phyloP scores from a whole-genome alignment of 2,329 filamentous ascomycete genomes.

The Onygenales sp. region DNA sequence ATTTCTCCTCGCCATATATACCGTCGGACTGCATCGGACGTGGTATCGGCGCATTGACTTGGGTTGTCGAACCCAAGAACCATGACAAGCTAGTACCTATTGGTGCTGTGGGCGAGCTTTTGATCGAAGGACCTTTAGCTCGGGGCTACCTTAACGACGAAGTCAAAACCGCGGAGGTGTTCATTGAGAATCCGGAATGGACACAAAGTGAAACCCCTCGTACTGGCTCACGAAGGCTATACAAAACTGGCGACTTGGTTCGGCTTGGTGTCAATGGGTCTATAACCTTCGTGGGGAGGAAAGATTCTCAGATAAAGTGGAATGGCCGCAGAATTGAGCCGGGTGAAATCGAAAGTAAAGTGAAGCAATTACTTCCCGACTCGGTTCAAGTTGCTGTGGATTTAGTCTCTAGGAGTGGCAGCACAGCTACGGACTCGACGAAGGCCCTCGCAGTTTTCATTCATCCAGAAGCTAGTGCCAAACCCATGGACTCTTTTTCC shows the following conservation, averaged over 20 bases:
- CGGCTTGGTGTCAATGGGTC: slow-evolving; percentile 60
- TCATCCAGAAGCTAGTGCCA: slow-evolving; percentile 24
- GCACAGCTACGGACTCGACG: slow-evolving; percentile 51
- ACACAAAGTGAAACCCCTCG: slow-evolving; percentile 2
- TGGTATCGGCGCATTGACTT: slow-evolving; percentile 15
- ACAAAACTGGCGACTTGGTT: slow-evolving; percentile 83
- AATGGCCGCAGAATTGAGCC: slow-evolving; percentile 93
- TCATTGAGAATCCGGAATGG: slow-evolving; percentile 11
- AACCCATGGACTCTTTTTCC: slow-evolving; percentile 51
- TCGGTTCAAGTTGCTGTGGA: slow-evolving; percentile 57
- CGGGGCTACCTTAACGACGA: slow-evolving; percentile 21
- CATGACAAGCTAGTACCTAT: slow-evolving; percentile 24
- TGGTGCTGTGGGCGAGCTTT: slow-evolving; percentile 28
- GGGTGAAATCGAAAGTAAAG: slow-evolving; percentile 78
- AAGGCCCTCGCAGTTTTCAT: slow-evolving; percentile 56
- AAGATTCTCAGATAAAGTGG: slow-evolving; percentile 88
- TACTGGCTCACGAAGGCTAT: slow-evolving; percentile 28
- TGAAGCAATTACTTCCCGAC: slow-evolving; percentile 54
- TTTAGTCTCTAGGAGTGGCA: slow-evolving; percentile 71
- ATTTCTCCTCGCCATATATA: neutral
- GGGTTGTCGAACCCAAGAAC: slow-evolving; percentile 33
- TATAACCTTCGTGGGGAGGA: slow-evolving; percentile 69
- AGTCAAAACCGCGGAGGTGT: slow-evolving; percentile 9
- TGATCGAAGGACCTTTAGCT: slow-evolving; percentile 29
- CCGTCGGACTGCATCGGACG: slow-evolving; percentile 7